Conservation (phyloP, 1,284 basidiomycete genomes). For the Malassezia arunalokei region DNA sequence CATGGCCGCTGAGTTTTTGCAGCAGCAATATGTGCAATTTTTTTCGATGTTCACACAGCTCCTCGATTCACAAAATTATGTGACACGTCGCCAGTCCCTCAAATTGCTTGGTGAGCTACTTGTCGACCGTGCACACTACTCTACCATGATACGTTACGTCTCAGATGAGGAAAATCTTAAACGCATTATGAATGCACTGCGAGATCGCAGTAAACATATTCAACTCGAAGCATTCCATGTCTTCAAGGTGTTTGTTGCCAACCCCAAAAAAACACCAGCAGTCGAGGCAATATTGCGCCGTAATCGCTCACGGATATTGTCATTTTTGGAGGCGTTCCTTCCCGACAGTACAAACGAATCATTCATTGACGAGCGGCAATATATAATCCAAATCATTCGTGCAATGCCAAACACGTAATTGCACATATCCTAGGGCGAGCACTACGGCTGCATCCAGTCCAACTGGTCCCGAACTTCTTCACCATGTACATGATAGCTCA, state of each 20-base stretch:
- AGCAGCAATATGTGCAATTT: conserved; percentile 94
- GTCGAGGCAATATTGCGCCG: conserved; percentile 80
- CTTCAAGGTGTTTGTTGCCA: conserved; percentile 99
- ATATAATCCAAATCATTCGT: conserved; percentile 43
- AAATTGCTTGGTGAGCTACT: conserved; percentile 96
- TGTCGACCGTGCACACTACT: conserved; percentile 92
- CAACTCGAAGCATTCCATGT: conserved; percentile 99
- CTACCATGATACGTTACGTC: conserved; percentile 97
- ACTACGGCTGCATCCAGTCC: conserved; percentile 53
- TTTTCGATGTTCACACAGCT: conserved; percentile 87
- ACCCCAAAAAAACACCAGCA: conserved; percentile 92
- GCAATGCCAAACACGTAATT: not conserved
- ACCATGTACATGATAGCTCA: conserved; percentile 58
- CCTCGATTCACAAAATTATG: conserved; percentile 86
- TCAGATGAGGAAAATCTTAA: conserved; percentile 73
- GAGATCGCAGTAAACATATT: conserved; percentile 96
- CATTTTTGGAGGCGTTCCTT: conserved; percentile 83
- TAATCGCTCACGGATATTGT: conserved; percentile 84
- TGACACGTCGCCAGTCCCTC: conserved; percentile 97
- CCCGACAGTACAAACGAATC: conserved; percentile 72
- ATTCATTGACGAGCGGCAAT: conserved; percentile 45
- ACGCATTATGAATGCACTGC: conserved; percentile 98
- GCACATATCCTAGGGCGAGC: not conserved
- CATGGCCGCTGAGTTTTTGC: conserved; percentile 90
- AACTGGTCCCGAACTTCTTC: conserved; percentile 76